Evolutionary conservation across 306 rosid species (phyloP), one percentile per base, ranked within the genome.

Genomic region (Cicer arietinum): DNA sequence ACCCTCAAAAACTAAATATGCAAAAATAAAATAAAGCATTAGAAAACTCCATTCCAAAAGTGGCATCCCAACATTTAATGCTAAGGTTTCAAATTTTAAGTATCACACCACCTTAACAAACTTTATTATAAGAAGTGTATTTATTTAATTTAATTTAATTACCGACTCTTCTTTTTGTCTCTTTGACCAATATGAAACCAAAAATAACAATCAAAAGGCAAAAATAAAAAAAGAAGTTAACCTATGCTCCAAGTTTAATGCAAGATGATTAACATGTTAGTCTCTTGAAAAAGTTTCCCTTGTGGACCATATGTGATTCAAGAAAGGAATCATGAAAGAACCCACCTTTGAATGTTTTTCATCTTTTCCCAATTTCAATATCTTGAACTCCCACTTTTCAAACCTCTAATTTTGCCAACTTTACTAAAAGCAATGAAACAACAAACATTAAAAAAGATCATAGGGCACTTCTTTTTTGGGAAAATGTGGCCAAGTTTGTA

Each of bases 361-460:
- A 81, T n/a, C 87, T 88, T 93, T 93, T 79, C 79, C 94, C 83
- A 87, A 91, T 90, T 88, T 91, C 96, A 84, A 94, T 68, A 81
- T 83, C 70, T 56, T 53, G 79, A 81, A 17, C 81, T 80, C 82
- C 80, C 83, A 73, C 85, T 83, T 85, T 92, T 89, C 87, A 87
- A 83, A 81, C 83, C 94, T 71, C 90, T 56, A 79, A 88, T 88
- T 87, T 86, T 86, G 60, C 75, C 57, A 71, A 82, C 88, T 89
- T 89, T 90, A 82, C 85, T 61, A 84, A 90, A 91, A 94, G 96
- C 87, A 82, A 83, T 80, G 80, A n/a, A n/a, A 25, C 76, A 79
- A 75, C 81, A 70, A 80, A 80, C 73, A 78, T 78, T 2, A 52
- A 67, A 67, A 45, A 71, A 57, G 9, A 63, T 69, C 70, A 39